phyloP scores from a whole-genome alignment of 2,329 filamentous ascomycete genomes.

The Zasmidium citrigriseum region DNA sequence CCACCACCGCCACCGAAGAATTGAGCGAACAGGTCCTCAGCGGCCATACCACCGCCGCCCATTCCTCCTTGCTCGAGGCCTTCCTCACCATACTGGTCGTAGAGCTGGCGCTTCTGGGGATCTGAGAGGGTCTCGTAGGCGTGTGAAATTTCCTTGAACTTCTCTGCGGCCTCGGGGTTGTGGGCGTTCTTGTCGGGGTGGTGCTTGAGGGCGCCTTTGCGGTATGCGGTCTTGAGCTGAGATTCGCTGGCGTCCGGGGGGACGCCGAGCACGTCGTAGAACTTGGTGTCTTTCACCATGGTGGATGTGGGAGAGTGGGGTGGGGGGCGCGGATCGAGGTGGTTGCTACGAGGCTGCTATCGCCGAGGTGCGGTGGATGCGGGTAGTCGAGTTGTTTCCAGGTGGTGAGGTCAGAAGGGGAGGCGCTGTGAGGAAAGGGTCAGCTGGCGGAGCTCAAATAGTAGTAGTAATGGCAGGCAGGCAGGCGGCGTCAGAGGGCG shows the following conservation, averaged over 20 bases:
- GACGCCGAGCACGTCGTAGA: conserved; percentile 79
- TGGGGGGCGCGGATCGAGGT: not conserved
- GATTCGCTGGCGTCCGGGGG: conserved; percentile 76
- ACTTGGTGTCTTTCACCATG: conserved; percentile 79
- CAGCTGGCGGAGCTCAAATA: not conserved
- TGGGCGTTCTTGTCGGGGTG: conserved; percentile 96
- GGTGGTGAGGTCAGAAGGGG: not conserved
- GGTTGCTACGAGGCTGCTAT: not conserved
- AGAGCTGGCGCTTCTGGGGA: conserved; percentile 83
- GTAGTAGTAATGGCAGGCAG: not conserved
- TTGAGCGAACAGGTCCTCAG: conserved; percentile 96
- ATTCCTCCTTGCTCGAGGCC: conserved; percentile 83
- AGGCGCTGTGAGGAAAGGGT: not conserved
- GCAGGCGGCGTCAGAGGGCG: not conserved
- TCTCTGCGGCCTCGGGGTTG: conserved; percentile 90
- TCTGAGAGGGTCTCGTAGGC: conserved; percentile 96
- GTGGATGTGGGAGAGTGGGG: conserved; percentile 36
- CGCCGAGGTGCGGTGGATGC: not conserved
- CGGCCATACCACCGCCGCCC: conserved; percentile 79
- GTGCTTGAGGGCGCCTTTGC: conserved; percentile 77
- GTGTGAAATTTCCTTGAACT: conserved; percentile 96
- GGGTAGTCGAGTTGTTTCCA: not conserved
- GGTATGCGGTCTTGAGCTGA: conserved; percentile 90
- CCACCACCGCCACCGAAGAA: conserved; percentile 72
- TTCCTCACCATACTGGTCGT: conserved; percentile 97